Conservation (phyloP, 192 early-diverging fungal species). For the Irineochytrium annulatum region DNA sequence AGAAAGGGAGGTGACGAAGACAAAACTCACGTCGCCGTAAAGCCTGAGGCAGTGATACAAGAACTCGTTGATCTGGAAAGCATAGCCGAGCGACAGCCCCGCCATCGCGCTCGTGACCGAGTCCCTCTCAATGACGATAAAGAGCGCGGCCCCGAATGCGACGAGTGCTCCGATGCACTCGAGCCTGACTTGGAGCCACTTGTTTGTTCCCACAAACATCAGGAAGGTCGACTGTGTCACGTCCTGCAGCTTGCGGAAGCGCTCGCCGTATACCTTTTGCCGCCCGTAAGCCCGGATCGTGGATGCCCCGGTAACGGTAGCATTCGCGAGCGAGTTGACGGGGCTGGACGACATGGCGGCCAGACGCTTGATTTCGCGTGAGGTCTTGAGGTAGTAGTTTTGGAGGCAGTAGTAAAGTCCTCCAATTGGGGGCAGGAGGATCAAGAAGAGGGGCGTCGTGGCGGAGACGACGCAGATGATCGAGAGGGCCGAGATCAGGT, state of each 20-base stretch:
- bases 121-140: slow-evolving; percentile 48
- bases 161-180: slow-evolving; percentile 67
- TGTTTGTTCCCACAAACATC: slow-evolving; percentile 30
- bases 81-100: slow-evolving; percentile 28
- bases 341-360: slow-evolving; percentile 72
- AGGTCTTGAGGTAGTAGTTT: slow-evolving; percentile 39
- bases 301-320: slow-evolving; percentile 45
- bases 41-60: slow-evolving; percentile 67
- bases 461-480: slow-evolving; percentile 54
- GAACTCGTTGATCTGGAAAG: slow-evolving; percentile 52
- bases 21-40: slow-evolving; percentile 43
- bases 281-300: slow-evolving; percentile 22
- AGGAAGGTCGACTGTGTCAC: slow-evolving; percentile 71
- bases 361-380: slow-evolving; percentile 71
- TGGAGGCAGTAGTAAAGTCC: slow-evolving; percentile 62
- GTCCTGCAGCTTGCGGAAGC: slow-evolving; percentile 41
- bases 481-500: slow-evolving; percentile 34
- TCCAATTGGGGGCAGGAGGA: slow-evolving; percentile 61
- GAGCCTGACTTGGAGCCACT: slow-evolving; percentile 56
- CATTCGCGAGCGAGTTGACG: slow-evolving; percentile 68
- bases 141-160: slow-evolving; percentile 31
- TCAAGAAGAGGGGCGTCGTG: slow-evolving; percentile 58
- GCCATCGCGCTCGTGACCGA: slow-evolving; percentile 16
- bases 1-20: too few relatives aligned
- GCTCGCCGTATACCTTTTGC: slow-evolving; percentile 17